Evolutionary conservation across 768 basidiomycete species (phyloP).

Genomic region (Suillus brevipes): DNA sequence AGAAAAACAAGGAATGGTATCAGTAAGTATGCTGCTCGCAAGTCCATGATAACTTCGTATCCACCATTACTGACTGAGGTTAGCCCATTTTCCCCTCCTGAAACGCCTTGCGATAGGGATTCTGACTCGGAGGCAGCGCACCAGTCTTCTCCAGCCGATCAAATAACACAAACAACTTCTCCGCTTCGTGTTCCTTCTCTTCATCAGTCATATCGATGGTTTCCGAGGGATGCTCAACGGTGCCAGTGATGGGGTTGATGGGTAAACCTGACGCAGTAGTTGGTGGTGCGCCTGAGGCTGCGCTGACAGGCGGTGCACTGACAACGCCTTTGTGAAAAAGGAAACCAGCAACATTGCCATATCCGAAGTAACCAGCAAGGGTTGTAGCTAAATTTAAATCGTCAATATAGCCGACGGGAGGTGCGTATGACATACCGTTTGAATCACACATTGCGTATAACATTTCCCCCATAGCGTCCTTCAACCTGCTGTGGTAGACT

Average conservation of each 20-base stretch:
- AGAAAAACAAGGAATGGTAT: not conserved
- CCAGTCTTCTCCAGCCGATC: conserved; percentile 83
- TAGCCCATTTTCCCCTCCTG: conserved; percentile 27
- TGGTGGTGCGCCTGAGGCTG: conserved; percentile 33
- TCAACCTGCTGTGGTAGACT: conserved; percentile 71
- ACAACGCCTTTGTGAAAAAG: conserved; percentile 89
- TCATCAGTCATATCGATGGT: conserved; percentile 81
- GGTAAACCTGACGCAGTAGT: conserved; percentile 40
- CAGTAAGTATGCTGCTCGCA: not conserved
- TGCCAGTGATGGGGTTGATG: conserved; percentile 90
- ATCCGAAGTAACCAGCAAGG: conserved; percentile 81
- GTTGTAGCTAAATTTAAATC: conserved; percentile 50
- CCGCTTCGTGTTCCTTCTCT: conserved; percentile 93
- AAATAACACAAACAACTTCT: conserved; percentile 89
- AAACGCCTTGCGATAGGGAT: conserved; percentile 74
- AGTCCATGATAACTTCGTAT: not conserved
- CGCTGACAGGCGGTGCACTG: conserved; percentile 47
- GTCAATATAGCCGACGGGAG: conserved; percentile 2
- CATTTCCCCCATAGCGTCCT: conserved; percentile 83
- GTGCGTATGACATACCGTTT: conserved; percentile 47
- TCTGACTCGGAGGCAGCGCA: conserved; percentile 60
- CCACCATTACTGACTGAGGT: not conserved
- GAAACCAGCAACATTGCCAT: conserved; percentile 95
- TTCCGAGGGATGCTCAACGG: conserved; percentile 42
- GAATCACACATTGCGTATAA: conserved; percentile 81